Conservation (phyloP, 2,329 filamentous ascomycete genomes). For the Chrysosporium queenslandicum region DNA sequence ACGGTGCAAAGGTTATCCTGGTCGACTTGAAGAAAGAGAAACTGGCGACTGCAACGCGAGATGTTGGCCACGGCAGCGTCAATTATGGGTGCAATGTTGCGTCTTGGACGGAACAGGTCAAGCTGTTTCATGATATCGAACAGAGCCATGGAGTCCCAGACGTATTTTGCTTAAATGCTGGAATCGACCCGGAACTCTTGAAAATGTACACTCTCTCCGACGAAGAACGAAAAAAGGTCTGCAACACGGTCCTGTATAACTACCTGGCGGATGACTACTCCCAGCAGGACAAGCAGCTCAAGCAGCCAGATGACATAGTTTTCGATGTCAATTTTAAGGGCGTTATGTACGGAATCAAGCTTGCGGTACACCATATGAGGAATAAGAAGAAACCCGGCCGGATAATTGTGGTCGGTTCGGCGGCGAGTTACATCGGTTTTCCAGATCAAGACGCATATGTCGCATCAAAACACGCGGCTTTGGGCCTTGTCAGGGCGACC, state of each 20-base stretch:
- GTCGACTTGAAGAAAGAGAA: conserved; percentile 61
- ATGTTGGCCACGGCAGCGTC: conserved; percentile 31
- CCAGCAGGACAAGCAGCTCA: background rate
- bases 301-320: background rate
- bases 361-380: conserved; percentile 5
- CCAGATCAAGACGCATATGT: conserved; percentile 1
- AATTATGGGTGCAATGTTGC: conserved; percentile 2
- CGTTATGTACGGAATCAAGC: conserved; percentile 4
- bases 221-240: background rate
- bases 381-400: background rate
- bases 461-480: conserved; percentile 1
- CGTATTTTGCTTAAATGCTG: background rate
- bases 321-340: conserved; percentile 5
- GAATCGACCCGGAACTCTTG: conserved; percentile 4
- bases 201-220: background rate
- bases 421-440: background rate
- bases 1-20: conserved; percentile 62
- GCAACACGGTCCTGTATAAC: conserved; percentile 1
- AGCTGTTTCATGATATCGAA: background rate
- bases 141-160: background rate
- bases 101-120: conserved; percentile 1
- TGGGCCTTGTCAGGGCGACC: conserved; percentile 1
- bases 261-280: conserved; percentile 6
- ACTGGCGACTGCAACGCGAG: conserved; percentile 56
- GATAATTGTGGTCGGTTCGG: conserved; percentile 1